A percentile compares a stretch with the other conserved stretches of the same genome.
These are phyloP conservation scores for Purpureocillium takamizusanense DNA, from an alignment of 2,329 filamentous ascomycete species.

Conservation along the genomic window DNA sequence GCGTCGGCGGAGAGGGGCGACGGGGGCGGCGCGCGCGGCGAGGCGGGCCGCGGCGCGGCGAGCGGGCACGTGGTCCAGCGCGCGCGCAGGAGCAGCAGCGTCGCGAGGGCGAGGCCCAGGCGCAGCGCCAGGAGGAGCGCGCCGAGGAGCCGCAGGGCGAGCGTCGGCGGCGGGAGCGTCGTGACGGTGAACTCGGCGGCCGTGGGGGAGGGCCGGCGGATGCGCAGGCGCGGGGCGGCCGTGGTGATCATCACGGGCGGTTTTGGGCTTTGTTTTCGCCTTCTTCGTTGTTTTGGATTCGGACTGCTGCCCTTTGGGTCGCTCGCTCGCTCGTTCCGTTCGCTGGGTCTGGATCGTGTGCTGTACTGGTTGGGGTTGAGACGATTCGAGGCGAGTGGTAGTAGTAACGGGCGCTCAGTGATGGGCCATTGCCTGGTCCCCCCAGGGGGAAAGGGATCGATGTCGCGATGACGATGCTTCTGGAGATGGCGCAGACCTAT, in stretches of 20 bases:
- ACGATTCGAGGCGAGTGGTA: no score
- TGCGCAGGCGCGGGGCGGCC: conserved; percentile 48
- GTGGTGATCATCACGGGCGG: conserved; percentile 44
- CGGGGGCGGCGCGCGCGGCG: conserved; percentile 8
- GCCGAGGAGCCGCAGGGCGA: conserved; percentile 37
- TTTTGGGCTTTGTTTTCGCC: background rate
- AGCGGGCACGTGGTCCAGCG: conserved; percentile 30
- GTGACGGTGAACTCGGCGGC: conserved; percentile 92
- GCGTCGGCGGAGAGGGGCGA: conserved; percentile 10
- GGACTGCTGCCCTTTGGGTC: conserved; percentile 5
- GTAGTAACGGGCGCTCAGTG: no score
- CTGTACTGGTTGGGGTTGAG: no score
- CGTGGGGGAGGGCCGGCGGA: conserved; percentile 67
- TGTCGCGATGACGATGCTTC: no score
- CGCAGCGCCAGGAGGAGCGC: conserved; percentile 33
- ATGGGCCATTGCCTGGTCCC: no score
- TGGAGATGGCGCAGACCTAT: no score
- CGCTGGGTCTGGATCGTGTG: no score
- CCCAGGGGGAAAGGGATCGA: no score
- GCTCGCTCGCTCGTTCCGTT: background rate
- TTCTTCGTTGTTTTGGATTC: background rate
- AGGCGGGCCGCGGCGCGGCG: conserved; percentile 11
- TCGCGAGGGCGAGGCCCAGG: conserved; percentile 29
- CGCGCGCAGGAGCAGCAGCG: conserved; percentile 41
- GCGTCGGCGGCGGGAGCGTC: conserved; percentile 52